These are phyloP conservation scores for Plantago elongata DNA, from an alignment of 257 asterid genomes.

Conservation along the genomic window DNA sequence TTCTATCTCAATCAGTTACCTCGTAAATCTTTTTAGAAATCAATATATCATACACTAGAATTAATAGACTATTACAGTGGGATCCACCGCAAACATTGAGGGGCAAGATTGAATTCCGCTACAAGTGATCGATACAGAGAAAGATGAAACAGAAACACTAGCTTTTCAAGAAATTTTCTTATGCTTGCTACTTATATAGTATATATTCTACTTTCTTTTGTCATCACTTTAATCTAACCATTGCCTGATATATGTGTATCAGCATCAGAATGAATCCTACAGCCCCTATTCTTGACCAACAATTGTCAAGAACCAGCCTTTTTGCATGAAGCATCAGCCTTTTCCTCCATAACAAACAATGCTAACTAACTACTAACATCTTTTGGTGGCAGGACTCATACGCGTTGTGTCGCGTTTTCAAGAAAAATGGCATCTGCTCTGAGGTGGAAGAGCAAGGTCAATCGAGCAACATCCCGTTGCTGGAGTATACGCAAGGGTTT, in stretches of 20 bases:
- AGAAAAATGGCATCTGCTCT: conserved; percentile 79
- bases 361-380: neutral
- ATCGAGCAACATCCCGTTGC: conserved; percentile 46
- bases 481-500: conserved; percentile 50
- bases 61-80: too few species aligned
- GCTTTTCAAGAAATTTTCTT: conserved; percentile 31
- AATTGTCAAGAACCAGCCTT: conserved; percentile 25
- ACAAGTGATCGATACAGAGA: conserved; percentile 11
- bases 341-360: conserved; percentile 16
- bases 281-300: conserved; percentile 64
- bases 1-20: too few species aligned
- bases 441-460: conserved; percentile 83
- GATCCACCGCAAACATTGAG: conserved; percentile 4
- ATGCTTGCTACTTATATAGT: conserved; percentile 23
- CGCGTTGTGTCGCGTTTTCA: conserved; percentile 91
- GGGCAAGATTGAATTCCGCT: neutral
- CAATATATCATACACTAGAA: too few species aligned
- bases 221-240: conserved; percentile 19
- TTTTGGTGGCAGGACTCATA: conserved; percentile 65
- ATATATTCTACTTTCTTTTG: conserved; percentile 20
- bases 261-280: conserved; percentile 34
- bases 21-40: too few species aligned
- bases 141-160: conserved; percentile 34
- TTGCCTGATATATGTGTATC: conserved; percentile 26
- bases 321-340: conserved; percentile 27